Evolutionary conservation across 108 stramenopile species (phyloP), one percentile per base, ranked within the genome.

Genomic region (Cyclotella choctawhatcheeana): DNA sequence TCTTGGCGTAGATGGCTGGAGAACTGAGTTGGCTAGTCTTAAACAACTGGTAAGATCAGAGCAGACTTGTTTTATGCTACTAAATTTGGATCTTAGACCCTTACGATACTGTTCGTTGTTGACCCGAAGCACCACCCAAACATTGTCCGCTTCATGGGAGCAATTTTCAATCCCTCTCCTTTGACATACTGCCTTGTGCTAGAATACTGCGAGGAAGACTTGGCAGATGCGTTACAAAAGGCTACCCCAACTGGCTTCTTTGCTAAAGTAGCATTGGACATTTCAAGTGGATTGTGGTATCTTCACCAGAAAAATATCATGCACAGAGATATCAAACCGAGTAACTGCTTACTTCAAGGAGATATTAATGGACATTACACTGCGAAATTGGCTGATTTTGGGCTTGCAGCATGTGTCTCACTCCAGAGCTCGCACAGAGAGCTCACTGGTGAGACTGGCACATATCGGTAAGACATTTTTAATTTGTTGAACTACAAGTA

Each of bases 41-140:
- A 81, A 79, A 64, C 76, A 76, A 54, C 47, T 92, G n/a, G n/a
- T n/a, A n/a, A n/a, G n/a, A n/a, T n/a, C n/a, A n/a, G n/a, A n/a
- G n/a, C n/a, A n/a, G n/a, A n/a, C n/a, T n/a, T n/a, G n/a, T n/a
- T n/a, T n/a, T n/a, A n/a, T n/a, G n/a, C n/a, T n/a, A n/a, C n/a
- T n/a, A n/a, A n/a, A n/a, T n/a, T n/a, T n/a, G n/a, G n/a, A n/a
- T n/a, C n/a, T n/a, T n/a, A n/a, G n/a, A n/a, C n/a, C n/a, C n/a
- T n/a, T n/a, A n/a, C n/a, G n/a, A n/a, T n/a, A n/a, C n/a, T n/a
- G n/a, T n/a, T n/a, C n/a, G n/a, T n/a, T n/a, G n/a, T n/a, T n/a
- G n/a, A n/a, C n/a, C n/a, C n/a, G n/a, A n/a, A n/a, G 26, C 86
- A 92, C 73, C 91, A 92, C 73, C 84, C 87, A 5, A 92, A 92